These are phyloP conservation scores for Gracilaria domingensis DNA, from an alignment of 23 red algal genomes.

Conservation along the genomic window DNA sequence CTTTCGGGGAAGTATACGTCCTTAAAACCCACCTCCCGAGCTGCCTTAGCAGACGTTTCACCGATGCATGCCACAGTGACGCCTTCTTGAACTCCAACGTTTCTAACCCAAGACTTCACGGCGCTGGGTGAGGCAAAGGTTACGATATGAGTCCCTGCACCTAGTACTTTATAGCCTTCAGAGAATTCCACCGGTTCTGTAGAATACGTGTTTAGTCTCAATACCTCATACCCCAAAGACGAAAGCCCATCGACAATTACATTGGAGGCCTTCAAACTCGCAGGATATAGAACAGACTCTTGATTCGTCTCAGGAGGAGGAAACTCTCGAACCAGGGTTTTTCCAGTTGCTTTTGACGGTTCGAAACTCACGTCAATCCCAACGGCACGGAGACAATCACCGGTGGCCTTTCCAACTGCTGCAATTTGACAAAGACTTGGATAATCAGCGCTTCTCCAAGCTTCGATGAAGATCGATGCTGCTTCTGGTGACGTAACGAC, in stretches of 20 bases:
- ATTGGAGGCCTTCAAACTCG: conserved; percentile 47
- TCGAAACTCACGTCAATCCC: conserved; percentile 72
- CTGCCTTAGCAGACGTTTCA: conserved; percentile 74
- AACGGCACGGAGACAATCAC: conserved; percentile 45
- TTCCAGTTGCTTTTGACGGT: conserved; percentile 81
- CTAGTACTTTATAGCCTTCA: conserved; percentile 4
- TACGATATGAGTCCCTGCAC: conserved; percentile 42
- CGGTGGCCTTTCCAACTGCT: conserved; percentile 69
- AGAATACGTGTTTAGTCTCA: conserved; percentile 69
- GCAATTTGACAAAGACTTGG: conserved; percentile 55
- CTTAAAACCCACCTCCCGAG: conserved; percentile 46
- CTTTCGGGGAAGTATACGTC: conserved; percentile 56
- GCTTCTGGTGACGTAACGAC: conserved; percentile 78
- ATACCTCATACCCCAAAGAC: conserved; percentile 51
- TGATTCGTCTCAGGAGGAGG: conserved; percentile 19
- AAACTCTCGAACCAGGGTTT: conserved; percentile 77
- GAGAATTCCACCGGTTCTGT: conserved; percentile 44
- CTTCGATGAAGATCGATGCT: conserved; percentile 60
- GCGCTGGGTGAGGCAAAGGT: conserved; percentile 82
- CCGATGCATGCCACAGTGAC: conserved; percentile 76
- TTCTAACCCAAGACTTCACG: conserved; percentile 65
- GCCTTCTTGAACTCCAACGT: conserved; percentile 49
- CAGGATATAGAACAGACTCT: conserved; percentile 70
- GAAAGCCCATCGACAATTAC: conserved; percentile 68
- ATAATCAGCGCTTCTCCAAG: conserved; percentile 47